A percentile compares a stretch with the other conserved stretches of the same genome.
Conservation (phyloP, 495 filamentous ascomycete genomes). For the Podospora pseudopauciseta region DNA sequence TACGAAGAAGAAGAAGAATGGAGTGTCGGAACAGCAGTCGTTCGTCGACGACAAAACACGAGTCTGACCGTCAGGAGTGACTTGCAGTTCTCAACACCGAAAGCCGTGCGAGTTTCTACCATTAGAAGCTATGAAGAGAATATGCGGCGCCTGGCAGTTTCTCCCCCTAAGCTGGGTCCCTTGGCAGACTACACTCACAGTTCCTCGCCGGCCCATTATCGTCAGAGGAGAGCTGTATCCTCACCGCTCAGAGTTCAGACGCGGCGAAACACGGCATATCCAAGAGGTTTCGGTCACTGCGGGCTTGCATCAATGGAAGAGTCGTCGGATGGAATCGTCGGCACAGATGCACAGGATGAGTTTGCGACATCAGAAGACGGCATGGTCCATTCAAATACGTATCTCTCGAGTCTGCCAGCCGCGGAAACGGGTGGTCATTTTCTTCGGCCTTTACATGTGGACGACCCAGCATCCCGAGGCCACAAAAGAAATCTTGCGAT, state of each 20-base stretch:
- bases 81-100: not conserved
- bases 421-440: not conserved
- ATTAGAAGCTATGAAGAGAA: conserved; percentile 7
- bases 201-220: conserved; percentile 7
- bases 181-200: conserved; percentile 5
- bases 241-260: conserved; percentile 6
- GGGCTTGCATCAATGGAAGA: conserved; percentile 24
- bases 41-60: not conserved
- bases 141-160: not conserved
- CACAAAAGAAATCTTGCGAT: conserved; percentile 17
- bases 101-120: not conserved
- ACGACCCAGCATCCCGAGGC: not conserved
- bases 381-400: not conserved
- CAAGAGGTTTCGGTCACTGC: conserved; percentile 26
- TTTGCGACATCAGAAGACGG: not conserved
- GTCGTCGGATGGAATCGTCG: conserved; percentile 13
- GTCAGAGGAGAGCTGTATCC: conserved; percentile 10
- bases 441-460: not conserved
- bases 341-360: not conserved
- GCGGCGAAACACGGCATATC: conserved; percentile 20
- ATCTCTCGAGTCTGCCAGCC: not conserved
- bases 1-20: not conserved
- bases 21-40: not conserved
- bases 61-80: not conserved
- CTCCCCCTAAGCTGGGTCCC: conserved; percentile 8